Percentiles rank a stretch among this genome's conserved stretches.
Conservation (phyloP, 2,329 filamentous ascomycete genomes). For the Rachicladosporium sp. region DNA sequence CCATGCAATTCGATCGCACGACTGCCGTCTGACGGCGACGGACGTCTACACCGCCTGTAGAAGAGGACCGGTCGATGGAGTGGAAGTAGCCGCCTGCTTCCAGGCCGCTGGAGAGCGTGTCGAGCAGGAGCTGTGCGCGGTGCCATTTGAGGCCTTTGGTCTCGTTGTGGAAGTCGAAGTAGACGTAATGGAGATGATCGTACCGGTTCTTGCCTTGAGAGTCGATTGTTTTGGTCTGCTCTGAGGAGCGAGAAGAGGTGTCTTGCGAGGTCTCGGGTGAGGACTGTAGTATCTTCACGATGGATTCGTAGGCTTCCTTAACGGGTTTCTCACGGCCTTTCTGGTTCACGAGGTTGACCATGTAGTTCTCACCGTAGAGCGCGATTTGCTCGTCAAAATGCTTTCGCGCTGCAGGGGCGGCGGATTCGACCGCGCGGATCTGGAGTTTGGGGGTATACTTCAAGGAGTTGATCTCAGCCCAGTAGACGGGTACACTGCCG, state of each 20-base stretch:
- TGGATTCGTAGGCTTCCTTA: conserved; percentile 86
- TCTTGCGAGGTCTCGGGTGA: conserved; percentile 54
- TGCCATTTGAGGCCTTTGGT: conserved; percentile 94
- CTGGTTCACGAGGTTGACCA: conserved; percentile 95
- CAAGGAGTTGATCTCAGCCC: conserved; percentile 90
- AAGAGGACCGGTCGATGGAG: conserved; percentile 63
- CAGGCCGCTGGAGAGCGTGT: conserved; percentile 66
- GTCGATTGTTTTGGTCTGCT: conserved; percentile 74
- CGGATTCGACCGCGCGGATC: conserved; percentile 71
- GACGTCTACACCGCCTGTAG: conserved; percentile 57
- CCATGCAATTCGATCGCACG: conserved; percentile 97
- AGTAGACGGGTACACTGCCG: conserved; percentile 90
- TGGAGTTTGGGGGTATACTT: conserved; percentile 85
- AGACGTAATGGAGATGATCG: conserved; percentile 86
- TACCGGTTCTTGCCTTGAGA: conserved; percentile 50
- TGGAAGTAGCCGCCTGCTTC: conserved; percentile 82
- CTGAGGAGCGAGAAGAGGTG: conserved; percentile 50
- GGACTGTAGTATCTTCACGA: conserved; percentile 65
- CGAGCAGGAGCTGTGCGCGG: conserved; percentile 73
- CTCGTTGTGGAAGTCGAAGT: conserved; percentile 97
- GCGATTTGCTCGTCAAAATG: conserved; percentile 92
- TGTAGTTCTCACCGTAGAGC: conserved; percentile 89
- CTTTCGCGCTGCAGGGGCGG: conserved; percentile 62
- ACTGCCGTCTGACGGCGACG: conserved; percentile 75
- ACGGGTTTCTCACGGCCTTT: conserved; percentile 80